phyloP scores from a whole-genome alignment of 352 stramenopile genomes.

The Globisporangium lucens region DNA sequence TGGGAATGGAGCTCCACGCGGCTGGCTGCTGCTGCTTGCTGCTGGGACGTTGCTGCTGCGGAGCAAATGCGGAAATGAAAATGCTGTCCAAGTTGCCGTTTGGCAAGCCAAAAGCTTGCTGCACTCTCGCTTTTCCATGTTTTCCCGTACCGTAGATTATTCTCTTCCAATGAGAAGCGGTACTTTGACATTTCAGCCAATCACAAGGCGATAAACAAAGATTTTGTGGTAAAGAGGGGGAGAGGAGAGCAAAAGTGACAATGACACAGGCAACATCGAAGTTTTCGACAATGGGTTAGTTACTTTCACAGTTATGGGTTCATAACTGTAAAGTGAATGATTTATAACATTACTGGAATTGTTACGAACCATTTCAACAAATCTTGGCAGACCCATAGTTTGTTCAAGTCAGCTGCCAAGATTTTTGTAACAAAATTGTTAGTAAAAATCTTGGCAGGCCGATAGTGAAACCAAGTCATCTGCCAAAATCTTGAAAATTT shows the following conservation, averaged over 20 bases:
- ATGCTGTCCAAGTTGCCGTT: constrained; percentile 11
- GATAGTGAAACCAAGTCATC: too few species aligned
- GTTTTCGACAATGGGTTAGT: too few species aligned
- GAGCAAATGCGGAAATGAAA: constrained; percentile 16
- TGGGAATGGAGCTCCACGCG: neutral
- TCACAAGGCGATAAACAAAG: neutral
- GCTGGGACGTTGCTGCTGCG: neutral
- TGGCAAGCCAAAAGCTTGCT: neutral
- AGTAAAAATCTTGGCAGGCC: too few species aligned
- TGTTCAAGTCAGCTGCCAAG: too few species aligned
- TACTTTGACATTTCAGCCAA: neutral
- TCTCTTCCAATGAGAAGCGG: neutral
- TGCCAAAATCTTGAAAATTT: too few species aligned
- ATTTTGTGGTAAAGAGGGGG: constrained; percentile 1
- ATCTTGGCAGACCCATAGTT: too few species aligned
- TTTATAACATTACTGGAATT: too few species aligned
- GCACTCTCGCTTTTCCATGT: constrained; percentile 3
- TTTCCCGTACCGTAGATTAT: neutral
- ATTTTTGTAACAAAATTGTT: too few species aligned
- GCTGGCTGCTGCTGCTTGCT: neutral
- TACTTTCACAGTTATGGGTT: too few species aligned
- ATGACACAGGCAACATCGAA: too few species aligned
- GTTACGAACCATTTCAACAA: too few species aligned
- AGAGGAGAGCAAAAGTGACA: neutral
- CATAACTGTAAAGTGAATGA: too few species aligned